Evolutionary conservation across 129 eudicot genomes (phyloP).

Genomic region (Saussurea involucrata): DNA sequence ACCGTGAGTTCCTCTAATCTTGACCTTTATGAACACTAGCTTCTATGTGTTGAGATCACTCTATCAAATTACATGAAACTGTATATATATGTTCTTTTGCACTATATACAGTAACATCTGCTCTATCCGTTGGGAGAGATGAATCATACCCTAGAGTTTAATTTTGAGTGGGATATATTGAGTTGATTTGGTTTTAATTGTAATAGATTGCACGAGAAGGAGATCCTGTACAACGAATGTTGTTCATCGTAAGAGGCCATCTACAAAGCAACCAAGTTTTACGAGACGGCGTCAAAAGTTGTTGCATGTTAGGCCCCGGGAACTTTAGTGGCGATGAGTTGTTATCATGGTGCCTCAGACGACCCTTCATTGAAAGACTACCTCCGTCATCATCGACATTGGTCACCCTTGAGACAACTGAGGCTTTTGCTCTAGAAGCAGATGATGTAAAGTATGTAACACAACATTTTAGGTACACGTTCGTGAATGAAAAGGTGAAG

Average conservation of each 20-base stretch:
- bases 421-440: slow-evolving; percentile 93
- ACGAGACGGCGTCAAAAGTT: slow-evolving; percentile 77
- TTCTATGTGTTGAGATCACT: background rate
- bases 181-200: too few species aligned
- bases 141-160: too few species aligned
- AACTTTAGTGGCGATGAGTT: slow-evolving; percentile 97
- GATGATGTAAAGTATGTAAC: slow-evolving; percentile 94
- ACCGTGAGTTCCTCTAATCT: slow-evolving; percentile 47
- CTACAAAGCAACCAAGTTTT: slow-evolving; percentile 90
- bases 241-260: slow-evolving; percentile 93
- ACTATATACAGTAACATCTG: too few species aligned
- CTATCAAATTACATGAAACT: background rate
- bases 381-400: slow-evolving; percentile 92
- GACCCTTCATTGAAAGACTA: slow-evolving; percentile 81
- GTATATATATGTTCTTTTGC: background rate
- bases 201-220: slow-evolving; percentile 90
- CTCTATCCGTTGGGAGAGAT: too few species aligned
- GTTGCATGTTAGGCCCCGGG: slow-evolving; percentile 99
- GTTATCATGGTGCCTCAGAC: slow-evolving; percentile 84
- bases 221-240: slow-evolving; percentile 91
- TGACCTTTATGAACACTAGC: too few species aligned
- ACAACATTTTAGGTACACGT: slow-evolving; percentile 91
- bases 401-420: slow-evolving; percentile 83
- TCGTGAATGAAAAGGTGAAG: slow-evolving; percentile 84
- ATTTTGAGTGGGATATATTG: too few species aligned